Conservation (phyloP, 371 early-diverging fungal species). For the Mucor velutinosus region DNA sequence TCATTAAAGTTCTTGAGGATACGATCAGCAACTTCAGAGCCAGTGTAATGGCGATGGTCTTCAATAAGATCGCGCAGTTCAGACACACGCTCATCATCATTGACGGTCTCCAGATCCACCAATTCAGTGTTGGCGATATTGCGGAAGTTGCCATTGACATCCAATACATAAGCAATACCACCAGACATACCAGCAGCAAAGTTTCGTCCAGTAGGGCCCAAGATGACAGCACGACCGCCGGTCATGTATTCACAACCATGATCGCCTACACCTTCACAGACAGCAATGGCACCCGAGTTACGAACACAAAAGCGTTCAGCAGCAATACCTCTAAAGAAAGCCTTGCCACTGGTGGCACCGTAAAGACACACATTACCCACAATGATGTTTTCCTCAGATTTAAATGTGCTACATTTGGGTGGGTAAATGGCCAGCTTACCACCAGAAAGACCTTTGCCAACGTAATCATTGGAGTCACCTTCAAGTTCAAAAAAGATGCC, state of each 20-base stretch:
- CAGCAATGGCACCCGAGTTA: constrained; percentile 96
- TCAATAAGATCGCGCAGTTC: constrained; percentile 77
- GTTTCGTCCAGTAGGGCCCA: constrained; percentile 88
- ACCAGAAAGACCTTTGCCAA: constrained; percentile 96
- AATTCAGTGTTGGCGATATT: constrained; percentile 84
- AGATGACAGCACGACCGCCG: constrained; percentile 84
- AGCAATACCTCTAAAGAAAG: constrained; percentile 92
- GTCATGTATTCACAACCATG: constrained; percentile 99
- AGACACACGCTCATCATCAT: constrained; percentile 72
- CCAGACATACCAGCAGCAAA: constrained; percentile 97
- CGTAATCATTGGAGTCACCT: constrained; percentile 98
- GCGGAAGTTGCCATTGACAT: constrained; percentile 58
- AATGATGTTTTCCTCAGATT: constrained; percentile 86
- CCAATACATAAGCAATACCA: constrained; percentile 89
- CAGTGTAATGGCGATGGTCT: constrained; percentile 82
- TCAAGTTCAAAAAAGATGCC: constrained; percentile 92
- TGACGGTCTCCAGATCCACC: constrained; percentile 83
- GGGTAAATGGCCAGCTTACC: constrained; percentile 89
- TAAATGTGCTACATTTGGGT: constrained; percentile 76
- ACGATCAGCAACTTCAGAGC: constrained; percentile 75
- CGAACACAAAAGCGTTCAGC: constrained; percentile 98
- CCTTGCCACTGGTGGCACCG: constrained; percentile 94
- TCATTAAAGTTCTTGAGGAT: constrained; percentile 73
- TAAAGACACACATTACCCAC: constrained; percentile 97
- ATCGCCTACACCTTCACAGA: constrained; percentile 96